These are phyloP conservation scores for Sphenostylis stenocarpa DNA, from an alignment of 306 rosid genomes.

Conservation along the genomic window DNA sequence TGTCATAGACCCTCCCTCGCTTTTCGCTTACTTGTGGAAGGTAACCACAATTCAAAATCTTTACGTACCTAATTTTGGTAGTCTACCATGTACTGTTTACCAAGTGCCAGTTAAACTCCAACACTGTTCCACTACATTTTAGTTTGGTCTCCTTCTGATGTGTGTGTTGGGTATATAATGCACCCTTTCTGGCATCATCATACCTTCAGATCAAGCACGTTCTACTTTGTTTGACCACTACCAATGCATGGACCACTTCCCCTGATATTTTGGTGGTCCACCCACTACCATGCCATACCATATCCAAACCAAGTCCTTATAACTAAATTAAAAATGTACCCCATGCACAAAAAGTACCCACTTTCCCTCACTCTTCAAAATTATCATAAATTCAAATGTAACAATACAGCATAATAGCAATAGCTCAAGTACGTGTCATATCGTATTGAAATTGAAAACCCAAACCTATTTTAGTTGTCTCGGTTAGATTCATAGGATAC, in stretches of 20 bases:
- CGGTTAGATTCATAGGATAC: slow-evolving; percentile 5
- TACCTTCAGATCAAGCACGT: slow-evolving; percentile 12
- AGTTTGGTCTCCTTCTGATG: background rate
- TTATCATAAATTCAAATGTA: slow-evolving; percentile 34
- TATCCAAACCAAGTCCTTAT: slow-evolving; percentile 7
- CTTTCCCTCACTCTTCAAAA: background rate
- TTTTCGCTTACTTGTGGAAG: slow-evolving; percentile 95
- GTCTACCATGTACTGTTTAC: slow-evolving; percentile 30
- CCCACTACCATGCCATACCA: background rate
- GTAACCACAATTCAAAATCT: slow-evolving; percentile 49
- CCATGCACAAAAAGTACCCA: slow-evolving; percentile 7
- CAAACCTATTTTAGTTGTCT: background rate
- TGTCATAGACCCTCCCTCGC: slow-evolving; percentile 87
- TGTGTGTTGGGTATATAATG: background rate
- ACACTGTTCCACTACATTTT: background rate
- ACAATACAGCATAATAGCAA: background rate
- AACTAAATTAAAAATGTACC: background rate
- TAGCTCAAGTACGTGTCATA: background rate
- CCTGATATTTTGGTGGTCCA: slow-evolving; percentile 36
- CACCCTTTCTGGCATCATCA: slow-evolving; percentile 25
- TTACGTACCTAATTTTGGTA: slow-evolving; percentile 24
- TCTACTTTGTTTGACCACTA: slow-evolving; percentile 32
- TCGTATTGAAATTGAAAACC: slow-evolving; percentile 11
- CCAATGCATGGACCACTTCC: slow-evolving; percentile 27
- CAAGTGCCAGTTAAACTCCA: slow-evolving; percentile 27